A percentile compares a stretch with the other conserved stretches of the same genome.
Evolutionary conservation across 257 asterid species (phyloP).

Genomic region (Solanum medicagineum): DNA sequence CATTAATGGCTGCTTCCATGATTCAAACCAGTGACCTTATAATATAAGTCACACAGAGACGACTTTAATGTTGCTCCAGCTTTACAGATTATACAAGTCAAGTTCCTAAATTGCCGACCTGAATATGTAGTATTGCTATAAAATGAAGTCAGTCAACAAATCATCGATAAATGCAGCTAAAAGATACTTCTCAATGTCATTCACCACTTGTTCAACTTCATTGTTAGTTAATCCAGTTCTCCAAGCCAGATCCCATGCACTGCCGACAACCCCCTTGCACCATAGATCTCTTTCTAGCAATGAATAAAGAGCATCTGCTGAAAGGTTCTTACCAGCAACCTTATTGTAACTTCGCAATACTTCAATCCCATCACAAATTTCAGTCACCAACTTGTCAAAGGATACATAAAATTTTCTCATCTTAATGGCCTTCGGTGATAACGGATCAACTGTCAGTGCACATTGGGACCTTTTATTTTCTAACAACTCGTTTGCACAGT

Average conservation of each 20-base stretch:
- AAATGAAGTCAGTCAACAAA: constrained; percentile 8
- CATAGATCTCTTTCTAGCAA: constrained; percentile 30
- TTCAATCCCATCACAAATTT: constrained; percentile 29
- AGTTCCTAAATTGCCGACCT: background rate
- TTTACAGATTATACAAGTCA: background rate
- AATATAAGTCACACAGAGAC: background rate
- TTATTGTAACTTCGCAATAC: constrained; percentile 7
- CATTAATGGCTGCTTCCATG: background rate
- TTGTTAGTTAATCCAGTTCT: constrained; percentile 8
- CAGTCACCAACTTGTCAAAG: constrained; percentile 21
- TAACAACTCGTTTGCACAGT: constrained; percentile 34
- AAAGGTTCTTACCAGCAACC: background rate
- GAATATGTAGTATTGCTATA: background rate
- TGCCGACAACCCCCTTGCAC: constrained; percentile 17
- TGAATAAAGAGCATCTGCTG: constrained; percentile 11
- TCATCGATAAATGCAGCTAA: constrained; percentile 29
- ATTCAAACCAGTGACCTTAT: background rate
- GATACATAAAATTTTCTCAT: constrained; percentile 3
- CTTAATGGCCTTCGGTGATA: constrained; percentile 6
- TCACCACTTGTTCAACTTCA: constrained; percentile 26
- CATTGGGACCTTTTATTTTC: constrained; percentile 16
- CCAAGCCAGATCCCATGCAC: constrained; percentile 36
- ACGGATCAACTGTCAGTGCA: background rate
- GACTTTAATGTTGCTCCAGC: background rate
- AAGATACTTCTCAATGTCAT: constrained; percentile 23